Percentiles rank a stretch among this genome's conserved stretches.
phyloP scores from a whole-genome alignment of 1,139 yeast genomes.

The Meyerozyma sp. region DNA sequence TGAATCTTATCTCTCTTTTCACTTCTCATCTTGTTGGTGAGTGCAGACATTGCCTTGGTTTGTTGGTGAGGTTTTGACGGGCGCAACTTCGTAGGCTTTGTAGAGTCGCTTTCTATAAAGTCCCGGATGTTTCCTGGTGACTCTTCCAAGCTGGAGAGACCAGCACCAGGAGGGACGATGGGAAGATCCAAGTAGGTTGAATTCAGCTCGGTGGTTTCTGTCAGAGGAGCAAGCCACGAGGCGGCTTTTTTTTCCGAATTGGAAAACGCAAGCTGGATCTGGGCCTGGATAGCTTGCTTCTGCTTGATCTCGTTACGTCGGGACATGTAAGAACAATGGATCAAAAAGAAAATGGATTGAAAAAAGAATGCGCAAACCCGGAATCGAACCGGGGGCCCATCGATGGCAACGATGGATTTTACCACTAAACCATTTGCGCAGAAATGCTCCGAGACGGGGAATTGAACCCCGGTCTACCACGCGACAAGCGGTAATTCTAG shows the following conservation, averaged over 20 bases:
- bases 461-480: constrained; percentile 17
- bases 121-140: constrained; percentile 22
- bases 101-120: constrained; percentile 17
- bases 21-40: constrained; percentile 41
- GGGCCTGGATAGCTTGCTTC: constrained; percentile 46
- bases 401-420: constrained; percentile 22
- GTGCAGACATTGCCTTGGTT: constrained; percentile 27
- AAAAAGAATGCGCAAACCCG: constrained; percentile 16
- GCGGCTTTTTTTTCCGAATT: constrained; percentile 30
- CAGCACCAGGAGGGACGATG: constrained; percentile 42
- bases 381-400: constrained; percentile 22
- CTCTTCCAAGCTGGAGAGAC: constrained; percentile 20
- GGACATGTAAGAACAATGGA: constrained; percentile 8
- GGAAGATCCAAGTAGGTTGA: constrained; percentile 33
- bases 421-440: constrained; percentile 22
- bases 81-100: constrained; percentile 2
- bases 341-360: neutral
- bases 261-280: constrained; percentile 39
- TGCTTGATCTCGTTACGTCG: constrained; percentile 40
- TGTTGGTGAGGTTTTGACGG: constrained; percentile 4
- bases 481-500: constrained; percentile 17
- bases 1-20: constrained; percentile 16
- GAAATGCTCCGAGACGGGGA: constrained; percentile 15
- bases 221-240: constrained; percentile 36
- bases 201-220: constrained; percentile 2